Percentiles rank a stretch among this genome's conserved stretches.
Evolutionary conservation across 1,139 yeast genomes (phyloP).

Genomic region (Protomyces inouyei): DNA sequence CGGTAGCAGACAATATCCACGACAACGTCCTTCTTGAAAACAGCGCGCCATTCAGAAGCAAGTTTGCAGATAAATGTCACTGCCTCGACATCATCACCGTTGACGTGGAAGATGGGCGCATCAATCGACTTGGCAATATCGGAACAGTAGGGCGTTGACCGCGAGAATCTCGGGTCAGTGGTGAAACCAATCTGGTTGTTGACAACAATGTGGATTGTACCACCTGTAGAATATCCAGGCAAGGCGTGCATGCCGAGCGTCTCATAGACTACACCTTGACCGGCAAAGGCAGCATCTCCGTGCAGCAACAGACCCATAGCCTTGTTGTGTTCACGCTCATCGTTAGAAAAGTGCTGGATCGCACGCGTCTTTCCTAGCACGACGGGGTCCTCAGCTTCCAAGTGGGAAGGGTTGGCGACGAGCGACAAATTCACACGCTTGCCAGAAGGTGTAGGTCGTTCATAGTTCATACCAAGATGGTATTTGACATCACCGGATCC

Average conservation of each 20-base stretch:
- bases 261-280: slow-evolving; percentile 98
- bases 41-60: slow-evolving; percentile 98
- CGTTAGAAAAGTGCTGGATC: slow-evolving; percentile 84
- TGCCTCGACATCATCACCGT: slow-evolving; percentile 96
- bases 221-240: slow-evolving; percentile 97
- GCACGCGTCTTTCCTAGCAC: slow-evolving; percentile 98
- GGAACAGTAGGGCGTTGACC: slow-evolving; percentile 97
- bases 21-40: slow-evolving; percentile 92
- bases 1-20: slow-evolving; percentile 98
- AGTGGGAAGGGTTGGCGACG: slow-evolving; percentile 98
- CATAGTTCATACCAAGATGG: slow-evolving; percentile 98
- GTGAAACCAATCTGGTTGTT: slow-evolving; percentile 99
- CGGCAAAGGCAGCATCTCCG: slow-evolving; percentile 99
- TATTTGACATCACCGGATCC: slow-evolving; percentile 99
- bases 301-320: slow-evolving; percentile 91
- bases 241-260: slow-evolving; percentile 90
- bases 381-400: slow-evolving; percentile 98
- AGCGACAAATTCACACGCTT: slow-evolving; percentile 89
- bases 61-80: slow-evolving; percentile 84
- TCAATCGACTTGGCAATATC: slow-evolving; percentile 94
- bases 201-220: slow-evolving; percentile 91
- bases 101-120: slow-evolving; percentile 98
- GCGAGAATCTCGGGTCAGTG: slow-evolving; percentile 94
- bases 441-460: slow-evolving; percentile 98
- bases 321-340: slow-evolving; percentile 72